These are phyloP conservation scores for Stephania cephalantha DNA, from an alignment of 164 flowering plant species.

Conservation along the genomic window DNA sequence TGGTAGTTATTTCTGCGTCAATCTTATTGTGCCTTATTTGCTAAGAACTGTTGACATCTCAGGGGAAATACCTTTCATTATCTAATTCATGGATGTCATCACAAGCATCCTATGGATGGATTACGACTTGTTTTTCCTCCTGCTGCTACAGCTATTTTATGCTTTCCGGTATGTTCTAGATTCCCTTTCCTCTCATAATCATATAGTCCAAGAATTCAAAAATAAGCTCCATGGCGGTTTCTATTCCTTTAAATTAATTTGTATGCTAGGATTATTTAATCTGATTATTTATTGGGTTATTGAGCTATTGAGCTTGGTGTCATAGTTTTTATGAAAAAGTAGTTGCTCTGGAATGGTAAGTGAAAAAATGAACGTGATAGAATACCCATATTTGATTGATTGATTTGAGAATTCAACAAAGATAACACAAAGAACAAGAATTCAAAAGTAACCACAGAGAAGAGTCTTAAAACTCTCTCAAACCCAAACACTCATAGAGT, in stretches of 20 bases:
- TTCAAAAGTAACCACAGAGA: too few species aligned
- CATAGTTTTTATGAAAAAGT: too few species aligned
- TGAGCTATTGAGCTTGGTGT: too few species aligned
- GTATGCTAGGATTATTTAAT: background rate
- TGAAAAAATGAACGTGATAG: too few species aligned
- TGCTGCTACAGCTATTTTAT: constrained; percentile 72
- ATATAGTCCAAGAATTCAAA: background rate
- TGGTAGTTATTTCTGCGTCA: background rate
- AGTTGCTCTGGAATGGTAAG: too few species aligned
- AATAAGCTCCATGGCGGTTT: background rate
- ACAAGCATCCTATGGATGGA: constrained; percentile 97
- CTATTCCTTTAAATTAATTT: background rate
- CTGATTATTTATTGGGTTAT: background rate
- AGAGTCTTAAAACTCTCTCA: too few species aligned
- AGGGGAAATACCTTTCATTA: constrained; percentile 93
- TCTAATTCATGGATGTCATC: constrained; percentile 98
- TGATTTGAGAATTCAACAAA: too few species aligned
- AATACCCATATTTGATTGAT: too few species aligned
- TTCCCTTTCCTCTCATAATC: background rate
- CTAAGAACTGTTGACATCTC: constrained; percentile 11
- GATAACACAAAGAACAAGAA: too few species aligned
- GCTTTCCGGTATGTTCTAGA: constrained; percentile 46
- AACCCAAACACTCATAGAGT: too few species aligned
- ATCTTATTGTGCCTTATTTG: background rate
- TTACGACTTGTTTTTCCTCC: constrained; percentile 96